Evolutionary conservation across 2,329 filamentous ascomycete genomes (phyloP).

Genomic region (Botrytis elliptica): DNA sequence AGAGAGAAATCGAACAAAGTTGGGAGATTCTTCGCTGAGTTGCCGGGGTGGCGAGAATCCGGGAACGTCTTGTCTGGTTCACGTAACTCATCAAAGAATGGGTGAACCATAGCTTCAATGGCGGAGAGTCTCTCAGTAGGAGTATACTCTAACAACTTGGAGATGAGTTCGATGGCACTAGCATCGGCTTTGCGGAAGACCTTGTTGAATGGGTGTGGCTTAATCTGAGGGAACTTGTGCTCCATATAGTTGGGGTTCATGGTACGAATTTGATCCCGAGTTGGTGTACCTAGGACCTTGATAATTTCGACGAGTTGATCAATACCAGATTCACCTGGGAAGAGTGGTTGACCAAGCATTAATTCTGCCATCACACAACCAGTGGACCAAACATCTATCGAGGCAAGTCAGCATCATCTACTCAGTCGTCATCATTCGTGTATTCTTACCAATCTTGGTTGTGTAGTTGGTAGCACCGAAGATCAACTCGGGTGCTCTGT

Average conservation of each 20-base stretch:
- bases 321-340: conserved; percentile 97
- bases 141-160: conserved; percentile 91
- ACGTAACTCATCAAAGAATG: conserved; percentile 96
- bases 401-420: conserved; percentile 23
- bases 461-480: conserved; percentile 99
- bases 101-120: conserved; percentile 95
- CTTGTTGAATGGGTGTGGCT: conserved; percentile 98
- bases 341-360: conserved; percentile 96
- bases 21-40: conserved; percentile 79
- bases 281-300: conserved; percentile 96
- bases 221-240: conserved; percentile 99
- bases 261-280: conserved; percentile 95
- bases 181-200: conserved; percentile 95
- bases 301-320: conserved; percentile 99
- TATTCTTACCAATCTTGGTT: conserved; percentile 89
- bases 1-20: conserved; percentile 88
- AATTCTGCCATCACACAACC: conserved; percentile 99
- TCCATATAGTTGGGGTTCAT: conserved; percentile 99
- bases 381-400: conserved; percentile 94
- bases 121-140: conserved; percentile 92
- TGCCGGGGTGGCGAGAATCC: conserved; percentile 81
- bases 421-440: conserved; percentile 23
- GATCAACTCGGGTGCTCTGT: conserved; percentile 95
- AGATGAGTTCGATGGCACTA: conserved; percentile 93
- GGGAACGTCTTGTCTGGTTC: conserved; percentile 89